A percentile compares a stretch with the other conserved stretches of the same genome.
These are phyloP conservation scores for Dothiorella sarmentorum DNA, from an alignment of 2,329 filamentous ascomycete genomes.

Conservation along the genomic window DNA sequence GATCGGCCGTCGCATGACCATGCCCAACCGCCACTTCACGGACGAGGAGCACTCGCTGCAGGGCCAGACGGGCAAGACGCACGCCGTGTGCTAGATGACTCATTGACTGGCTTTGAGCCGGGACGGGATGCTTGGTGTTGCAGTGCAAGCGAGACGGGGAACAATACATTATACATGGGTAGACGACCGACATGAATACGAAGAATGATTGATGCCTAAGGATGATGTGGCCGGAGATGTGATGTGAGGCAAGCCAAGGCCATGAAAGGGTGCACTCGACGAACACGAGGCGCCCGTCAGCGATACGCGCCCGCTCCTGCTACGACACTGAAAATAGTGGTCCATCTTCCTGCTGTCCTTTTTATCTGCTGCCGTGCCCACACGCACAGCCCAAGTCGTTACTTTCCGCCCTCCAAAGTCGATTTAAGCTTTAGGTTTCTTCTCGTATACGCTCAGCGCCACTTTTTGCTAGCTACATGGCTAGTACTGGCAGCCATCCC, in stretches of 20 bases:
- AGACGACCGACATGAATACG: neutral
- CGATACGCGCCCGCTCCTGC: neutral
- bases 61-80: slow-evolving; percentile 87
- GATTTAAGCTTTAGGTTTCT: slow-evolving; percentile 11
- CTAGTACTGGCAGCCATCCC: neutral
- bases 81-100: slow-evolving; percentile 72
- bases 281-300: neutral
- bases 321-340: neutral
- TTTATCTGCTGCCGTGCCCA: neutral
- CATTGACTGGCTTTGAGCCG: no score
- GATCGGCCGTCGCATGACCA: slow-evolving; percentile 27
- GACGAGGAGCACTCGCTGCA: slow-evolving; percentile 83
- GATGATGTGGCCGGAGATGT: neutral
- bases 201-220: neutral
- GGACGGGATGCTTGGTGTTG: neutral
- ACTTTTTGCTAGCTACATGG: neutral
- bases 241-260: no score
- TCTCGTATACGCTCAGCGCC: neutral
- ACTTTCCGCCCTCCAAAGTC: no score
- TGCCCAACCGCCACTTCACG: slow-evolving; percentile 50
- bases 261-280: no score
- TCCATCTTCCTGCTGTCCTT: neutral
- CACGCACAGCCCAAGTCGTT: no score
- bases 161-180: neutral
- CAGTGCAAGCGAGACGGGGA: no score